A percentile compares a stretch with the other conserved stretches of the same genome.
phyloP scores from a whole-genome alignment of 169 alveolate species.

The Plasmodium sp. region DNA sequence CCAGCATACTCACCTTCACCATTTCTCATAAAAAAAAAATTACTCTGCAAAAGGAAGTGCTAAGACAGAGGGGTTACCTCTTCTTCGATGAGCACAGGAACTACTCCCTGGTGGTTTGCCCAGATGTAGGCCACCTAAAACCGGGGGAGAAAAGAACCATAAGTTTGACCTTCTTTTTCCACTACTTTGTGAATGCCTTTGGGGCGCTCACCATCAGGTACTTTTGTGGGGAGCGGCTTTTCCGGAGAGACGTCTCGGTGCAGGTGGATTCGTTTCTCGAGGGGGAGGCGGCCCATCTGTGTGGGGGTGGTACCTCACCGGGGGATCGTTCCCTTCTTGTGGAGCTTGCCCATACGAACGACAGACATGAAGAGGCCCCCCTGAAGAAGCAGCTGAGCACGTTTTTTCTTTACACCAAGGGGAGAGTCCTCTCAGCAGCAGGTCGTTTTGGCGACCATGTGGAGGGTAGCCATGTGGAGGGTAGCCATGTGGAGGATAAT shows the following conservation, averaged over 20 bases:
- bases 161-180: constrained; percentile 15
- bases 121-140: constrained; percentile 36
- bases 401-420: neutral
- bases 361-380: neutral
- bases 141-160: constrained; percentile 13
- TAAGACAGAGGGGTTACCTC: constrained; percentile 28
- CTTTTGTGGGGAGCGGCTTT: neutral
- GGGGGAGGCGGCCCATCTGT: neutral
- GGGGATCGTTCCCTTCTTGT: neutral
- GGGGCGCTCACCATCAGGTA: constrained; percentile 28
- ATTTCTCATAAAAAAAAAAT: constrained; percentile 11
- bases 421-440: neutral
- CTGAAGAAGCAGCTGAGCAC: neutral
- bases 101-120: constrained; percentile 15
- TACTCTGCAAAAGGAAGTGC: neutral
- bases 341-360: neutral
- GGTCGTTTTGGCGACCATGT: neutral
- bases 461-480: neutral
- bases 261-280: constrained; percentile 11
- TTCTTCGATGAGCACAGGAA: constrained; percentile 25
- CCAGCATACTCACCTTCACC: neutral
- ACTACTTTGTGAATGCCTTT: constrained; percentile 32
- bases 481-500: neutral
- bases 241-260: neutral
- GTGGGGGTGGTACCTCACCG: neutral